These are phyloP conservation scores for Saksenaea vasiformis DNA, from an alignment of 371 early-diverging fungal genomes.

Conservation along the genomic window DNA sequence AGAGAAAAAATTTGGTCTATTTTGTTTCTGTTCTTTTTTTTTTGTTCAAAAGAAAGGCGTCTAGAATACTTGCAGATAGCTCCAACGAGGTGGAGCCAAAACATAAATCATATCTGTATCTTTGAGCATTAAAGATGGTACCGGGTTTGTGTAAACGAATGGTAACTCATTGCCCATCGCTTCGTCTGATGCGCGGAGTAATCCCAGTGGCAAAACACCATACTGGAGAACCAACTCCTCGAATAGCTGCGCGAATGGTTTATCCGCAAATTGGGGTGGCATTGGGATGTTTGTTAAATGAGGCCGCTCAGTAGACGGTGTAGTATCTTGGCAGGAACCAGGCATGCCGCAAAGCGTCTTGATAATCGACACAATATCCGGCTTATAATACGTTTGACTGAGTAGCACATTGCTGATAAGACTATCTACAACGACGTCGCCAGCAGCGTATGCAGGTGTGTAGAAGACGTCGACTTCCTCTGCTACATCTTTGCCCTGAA, in stretches of 20 bases:
- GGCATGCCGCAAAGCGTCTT: slow-evolving; percentile 59
- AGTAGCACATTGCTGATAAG: slow-evolving; percentile 49
- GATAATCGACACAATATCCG: slow-evolving; percentile 53
- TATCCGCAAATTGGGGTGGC: slow-evolving; percentile 38
- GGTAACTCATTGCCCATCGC: slow-evolving; percentile 49
- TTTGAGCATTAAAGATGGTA: slow-evolving; percentile 40
- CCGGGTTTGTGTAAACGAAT: slow-evolving; percentile 57
- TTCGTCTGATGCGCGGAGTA: slow-evolving; percentile 45
- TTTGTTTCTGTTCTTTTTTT: slow-evolving; percentile 1
- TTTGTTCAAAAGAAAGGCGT: background rate
- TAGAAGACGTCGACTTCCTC: slow-evolving; percentile 38
- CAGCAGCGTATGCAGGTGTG: slow-evolving; percentile 53
- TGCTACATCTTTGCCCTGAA: slow-evolving; percentile 39
- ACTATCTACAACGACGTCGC: slow-evolving; percentile 49
- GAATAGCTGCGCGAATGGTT: slow-evolving; percentile 40
- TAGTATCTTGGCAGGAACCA: slow-evolving; percentile 27
- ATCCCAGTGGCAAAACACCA: slow-evolving; percentile 45
- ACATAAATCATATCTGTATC: slow-evolving; percentile 29
- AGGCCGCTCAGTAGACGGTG: slow-evolving; percentile 19
- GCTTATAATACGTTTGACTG: slow-evolving; percentile 54
- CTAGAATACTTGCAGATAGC: too few species aligned
- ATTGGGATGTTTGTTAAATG: slow-evolving; percentile 39
- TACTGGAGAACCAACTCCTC: slow-evolving; percentile 36
- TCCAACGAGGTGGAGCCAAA: slow-evolving; percentile 32
- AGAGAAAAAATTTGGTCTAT: too few species aligned